Base-by-base conservation (phyloP, 352 stramenopile species). In the Chrysophaeum taylorii region DNA sequence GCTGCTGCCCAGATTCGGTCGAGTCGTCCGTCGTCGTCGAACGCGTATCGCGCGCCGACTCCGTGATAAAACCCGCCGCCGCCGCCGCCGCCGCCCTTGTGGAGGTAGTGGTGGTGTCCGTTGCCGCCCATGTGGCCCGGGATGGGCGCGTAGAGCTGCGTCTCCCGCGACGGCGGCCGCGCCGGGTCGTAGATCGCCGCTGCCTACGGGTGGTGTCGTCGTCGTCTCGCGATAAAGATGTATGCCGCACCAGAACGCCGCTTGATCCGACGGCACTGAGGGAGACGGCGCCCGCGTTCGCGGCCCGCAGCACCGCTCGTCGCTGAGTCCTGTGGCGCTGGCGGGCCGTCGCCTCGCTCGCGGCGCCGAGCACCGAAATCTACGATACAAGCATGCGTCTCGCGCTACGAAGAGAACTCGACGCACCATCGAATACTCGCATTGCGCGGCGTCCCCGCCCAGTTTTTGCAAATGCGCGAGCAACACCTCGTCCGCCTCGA, bases 81-180 rank as follows among this genome's bases (percentile, higher is more conserved):
- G 45, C 31, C 23, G 45, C 45, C 45, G 45, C 5, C 31, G 45
- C 9, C 9, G 9, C 23, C 23, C 45, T 18, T 18, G 45, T 27
- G 12, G 9, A 25, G 2, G 36, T 66, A 66, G 16, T 42, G 31
- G 4, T 1, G 2, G 50, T 62, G 50, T 25, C 2, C 4, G 2
- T 7, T 7, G 57, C 57, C 57, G 33, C 33, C 57, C 57, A 66
- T 66, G 57, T 23, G 12, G 33, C 57, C 57, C 33, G 57, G 57
- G 16, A 25, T 42, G 23, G 57, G 33, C 57, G 57, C 57, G 57
- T 45, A 66, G 33, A 66, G 36, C 1, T 36, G 31, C 31, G 57
- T 66, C 36, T 66, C 57, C 1, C 57, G 57, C 33, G 57, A 33
- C 9, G 18, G 45, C 45, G 31, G 12, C 45, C 21, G 14, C 41